Conservation (phyloP, 306 rosid species). For the Prosopis cineraria region DNA sequence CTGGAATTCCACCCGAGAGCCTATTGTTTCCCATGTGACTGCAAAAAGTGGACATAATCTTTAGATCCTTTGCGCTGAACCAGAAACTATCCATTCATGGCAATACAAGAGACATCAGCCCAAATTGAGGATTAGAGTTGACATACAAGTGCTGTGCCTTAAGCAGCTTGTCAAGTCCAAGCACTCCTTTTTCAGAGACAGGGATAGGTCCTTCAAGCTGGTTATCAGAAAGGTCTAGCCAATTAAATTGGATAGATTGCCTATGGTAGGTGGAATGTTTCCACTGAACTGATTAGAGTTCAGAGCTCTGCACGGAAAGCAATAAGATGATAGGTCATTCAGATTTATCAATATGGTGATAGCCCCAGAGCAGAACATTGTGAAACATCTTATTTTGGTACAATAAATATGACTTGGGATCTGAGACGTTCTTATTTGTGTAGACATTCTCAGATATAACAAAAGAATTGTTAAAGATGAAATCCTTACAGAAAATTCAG, state of each 20-base stretch:
- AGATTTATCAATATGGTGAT: background rate
- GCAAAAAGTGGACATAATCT: slow-evolving; percentile 31
- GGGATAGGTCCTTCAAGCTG: slow-evolving; percentile 52
- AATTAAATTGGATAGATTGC: slow-evolving; percentile 51
- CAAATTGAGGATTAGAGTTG: slow-evolving; percentile 19
- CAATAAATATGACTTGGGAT: background rate
- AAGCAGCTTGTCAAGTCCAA: slow-evolving; percentile 53
- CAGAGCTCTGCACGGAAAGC: slow-evolving; percentile 49
- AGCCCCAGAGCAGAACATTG: slow-evolving; percentile 30
- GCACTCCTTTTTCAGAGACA: slow-evolving; percentile 41
- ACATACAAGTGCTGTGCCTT: slow-evolving; percentile 53
- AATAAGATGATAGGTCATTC: background rate
- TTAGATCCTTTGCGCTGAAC: slow-evolving; percentile 27
- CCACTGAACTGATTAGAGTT: slow-evolving; percentile 47
- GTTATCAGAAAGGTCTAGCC: slow-evolving; percentile 58
- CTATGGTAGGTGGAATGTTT: slow-evolving; percentile 48
- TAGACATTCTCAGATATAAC: background rate
- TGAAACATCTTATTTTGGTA: slow-evolving; percentile 12
- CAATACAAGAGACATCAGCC: slow-evolving; percentile 13
- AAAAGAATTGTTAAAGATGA: slow-evolving; percentile 7
- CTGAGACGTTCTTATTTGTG: background rate
- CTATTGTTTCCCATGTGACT: slow-evolving; percentile 69
- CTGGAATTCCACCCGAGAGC: slow-evolving; percentile 52
- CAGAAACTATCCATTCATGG: slow-evolving; percentile 20
- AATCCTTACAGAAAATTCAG: slow-evolving; percentile 65